Conservation (phyloP, 2,329 filamentous ascomycete genomes). For the Fusarium penzigii region DNA sequence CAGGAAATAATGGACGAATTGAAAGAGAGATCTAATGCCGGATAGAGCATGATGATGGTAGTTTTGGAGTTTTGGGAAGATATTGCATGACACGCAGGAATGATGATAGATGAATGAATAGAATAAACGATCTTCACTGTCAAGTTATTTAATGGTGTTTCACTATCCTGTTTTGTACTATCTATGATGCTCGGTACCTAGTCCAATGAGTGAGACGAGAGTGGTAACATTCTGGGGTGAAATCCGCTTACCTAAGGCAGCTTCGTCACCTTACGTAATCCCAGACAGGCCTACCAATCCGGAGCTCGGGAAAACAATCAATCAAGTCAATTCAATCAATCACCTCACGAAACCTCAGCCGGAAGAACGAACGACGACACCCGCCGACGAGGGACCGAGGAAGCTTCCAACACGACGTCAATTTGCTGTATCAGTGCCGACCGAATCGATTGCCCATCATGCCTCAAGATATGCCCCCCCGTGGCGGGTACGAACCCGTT, state of each 20-base stretch:
- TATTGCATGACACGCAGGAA: too few relatives aligned
- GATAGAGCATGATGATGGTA: conserved; percentile 5
- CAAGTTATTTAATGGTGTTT: too few relatives aligned
- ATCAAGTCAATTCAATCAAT: not conserved
- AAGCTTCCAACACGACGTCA: conserved; percentile 9
- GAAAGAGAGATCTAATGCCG: conserved; percentile 1
- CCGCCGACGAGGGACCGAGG: conserved; percentile 4
- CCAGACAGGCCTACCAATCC: not conserved
- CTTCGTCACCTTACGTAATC: not conserved
- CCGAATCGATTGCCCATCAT: conserved; percentile 55
- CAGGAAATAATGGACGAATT: not conserved
- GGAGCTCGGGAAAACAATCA: not conserved
- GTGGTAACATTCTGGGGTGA: too few relatives aligned
- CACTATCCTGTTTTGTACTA: too few relatives aligned
- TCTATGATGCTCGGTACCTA: too few relatives aligned
- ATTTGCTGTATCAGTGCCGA: conserved; percentile 15
- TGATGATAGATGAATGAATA: too few relatives aligned
- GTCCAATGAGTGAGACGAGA: too few relatives aligned
- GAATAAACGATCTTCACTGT: too few relatives aligned
- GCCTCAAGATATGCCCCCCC: conserved; percentile 97
- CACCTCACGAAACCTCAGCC: not conserved
- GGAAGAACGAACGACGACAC: not conserved
- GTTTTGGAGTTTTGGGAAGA: not conserved
- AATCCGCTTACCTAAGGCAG: too few relatives aligned
- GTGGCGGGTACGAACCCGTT: conserved; percentile 91